Base-by-base conservation (phyloP, 208 protist genomes). In the Zelonia costaricensis region DNA sequence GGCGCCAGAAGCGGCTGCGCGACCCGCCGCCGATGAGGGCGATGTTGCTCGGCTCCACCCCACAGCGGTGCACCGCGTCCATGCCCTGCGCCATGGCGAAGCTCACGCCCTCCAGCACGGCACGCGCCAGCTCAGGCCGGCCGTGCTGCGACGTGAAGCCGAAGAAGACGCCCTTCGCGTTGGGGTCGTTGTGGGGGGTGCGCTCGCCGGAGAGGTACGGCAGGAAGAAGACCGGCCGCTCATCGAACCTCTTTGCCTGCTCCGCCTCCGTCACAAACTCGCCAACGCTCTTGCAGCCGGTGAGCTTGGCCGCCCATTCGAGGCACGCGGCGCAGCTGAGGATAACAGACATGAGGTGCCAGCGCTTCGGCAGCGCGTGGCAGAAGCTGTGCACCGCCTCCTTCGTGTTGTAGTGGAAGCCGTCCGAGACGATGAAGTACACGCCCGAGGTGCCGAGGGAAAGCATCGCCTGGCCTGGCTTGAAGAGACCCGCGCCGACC, bases 361-460 rank as follows among this genome's bases (percentile, higher is more conserved):
- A 92, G 18, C 70, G 77, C 27, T 80, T 42, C n/a, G 80, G 82
- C 28, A 92, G 60, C 22, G 82, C 82, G 57, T 92, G 80, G 73
- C 82, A 92, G 72, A 89, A 92, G 69, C 82, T 87, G 65, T 89
- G 86, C 38, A 89, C 82, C 12, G 82, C 86, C 78, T 92, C 86
- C 27, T 76, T 67, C 16, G 80, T 88, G 69, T 92, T 89, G 67
- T 61, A 78, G 51, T 76, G 66, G 66, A 89, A 92, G 49, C 80
- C 78, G 61, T 89, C 82, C 10, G 80, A 84, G n/a, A 89, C 80
- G 44, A 89, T 78, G 53, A 93, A 90, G 58, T 90, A 93, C 43
- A 93, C 86, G 31, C 86, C 86, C n/a, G 80, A 93, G 15, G 86
- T 93, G 30, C 82, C 86, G 46, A 90, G 71, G 16, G 80, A 93